A percentile compares a stretch with the other conserved stretches of the same genome.
Evolutionary conservation across 352 stramenopile species (phyloP).

Genomic region (Blastocystis sp.): DNA sequence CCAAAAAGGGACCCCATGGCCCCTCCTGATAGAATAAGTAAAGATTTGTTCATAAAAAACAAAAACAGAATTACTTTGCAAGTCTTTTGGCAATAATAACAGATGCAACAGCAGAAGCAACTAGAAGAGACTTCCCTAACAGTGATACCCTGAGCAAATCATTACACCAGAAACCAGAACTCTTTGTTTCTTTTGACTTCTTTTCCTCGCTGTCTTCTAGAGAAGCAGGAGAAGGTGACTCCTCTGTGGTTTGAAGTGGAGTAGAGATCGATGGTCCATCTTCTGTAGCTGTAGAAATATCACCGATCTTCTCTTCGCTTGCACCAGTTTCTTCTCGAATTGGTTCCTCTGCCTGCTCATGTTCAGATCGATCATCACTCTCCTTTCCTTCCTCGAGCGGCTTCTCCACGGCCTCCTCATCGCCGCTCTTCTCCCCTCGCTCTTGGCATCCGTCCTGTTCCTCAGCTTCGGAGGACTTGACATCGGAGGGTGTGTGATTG

Average conservation of each 20-base stretch:
- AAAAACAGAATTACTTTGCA: slow-evolving; percentile 13
- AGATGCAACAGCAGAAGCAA: slow-evolving; percentile 17
- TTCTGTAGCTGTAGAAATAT: neutral
- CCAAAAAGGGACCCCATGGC: slow-evolving; percentile 47
- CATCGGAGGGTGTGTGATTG: neutral
- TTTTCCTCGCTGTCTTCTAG: neutral
- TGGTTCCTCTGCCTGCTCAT: neutral
- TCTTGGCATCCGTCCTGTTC: neutral
- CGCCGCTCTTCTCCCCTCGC: neutral
- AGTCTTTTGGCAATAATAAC: slow-evolving; percentile 4
- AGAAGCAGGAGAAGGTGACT: neutral
- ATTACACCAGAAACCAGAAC: slow-evolving; percentile 7
- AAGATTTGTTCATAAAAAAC: neutral
- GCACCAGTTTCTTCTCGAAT: neutral
- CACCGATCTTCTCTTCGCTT: neutral
- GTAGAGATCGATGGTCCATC: neutral
- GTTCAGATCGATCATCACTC: neutral
- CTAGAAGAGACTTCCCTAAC: slow-evolving; percentile 8
- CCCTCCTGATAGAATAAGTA: slow-evolving; percentile 30
- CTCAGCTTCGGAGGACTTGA: neutral
- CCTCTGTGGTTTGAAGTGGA: neutral
- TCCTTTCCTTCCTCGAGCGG: neutral
- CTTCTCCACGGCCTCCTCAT: neutral
- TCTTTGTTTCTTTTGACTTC: neutral
- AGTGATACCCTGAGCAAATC: neutral